These are phyloP conservation scores for Vachellia collinsii DNA, from an alignment of 306 rosid genomes.

Conservation along the genomic window DNA sequence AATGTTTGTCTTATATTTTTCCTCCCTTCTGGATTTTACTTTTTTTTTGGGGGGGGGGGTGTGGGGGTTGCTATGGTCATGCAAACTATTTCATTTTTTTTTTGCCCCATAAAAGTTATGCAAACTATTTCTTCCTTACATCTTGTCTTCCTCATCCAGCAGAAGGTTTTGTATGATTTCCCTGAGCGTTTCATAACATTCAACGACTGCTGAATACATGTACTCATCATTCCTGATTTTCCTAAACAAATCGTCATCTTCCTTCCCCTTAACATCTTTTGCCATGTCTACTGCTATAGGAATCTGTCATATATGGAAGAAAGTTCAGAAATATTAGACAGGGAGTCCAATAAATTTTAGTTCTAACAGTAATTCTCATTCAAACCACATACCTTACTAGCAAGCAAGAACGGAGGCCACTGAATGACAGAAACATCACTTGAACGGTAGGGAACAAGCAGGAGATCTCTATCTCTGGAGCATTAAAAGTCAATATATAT, in stretches of 20 bases:
- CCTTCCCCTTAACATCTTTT: constrained; percentile 65
- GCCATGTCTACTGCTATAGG: constrained; percentile 85
- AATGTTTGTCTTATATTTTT: neutral
- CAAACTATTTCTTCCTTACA: constrained; percentile 46
- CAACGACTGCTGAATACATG: constrained; percentile 69
- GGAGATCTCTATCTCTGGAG: constrained; percentile 66
- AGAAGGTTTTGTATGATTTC: constrained; percentile 54
- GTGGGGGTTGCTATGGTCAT: neutral
- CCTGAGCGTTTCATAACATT: constrained; percentile 66
- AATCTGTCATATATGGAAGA: constrained; percentile 51
- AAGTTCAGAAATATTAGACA: constrained; percentile 2
- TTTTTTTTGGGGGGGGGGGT: neutral
- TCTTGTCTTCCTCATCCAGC: constrained; percentile 47
- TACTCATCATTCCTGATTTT: constrained; percentile 59
- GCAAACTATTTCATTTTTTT: constrained; percentile 17
- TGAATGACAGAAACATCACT: constrained; percentile 55
- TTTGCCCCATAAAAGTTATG: too few species aligned
- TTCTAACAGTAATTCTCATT: constrained; percentile 4
- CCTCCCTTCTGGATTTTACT: neutral
- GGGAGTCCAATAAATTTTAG: neutral
- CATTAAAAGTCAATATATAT: constrained; percentile 24
- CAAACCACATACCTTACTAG: constrained; percentile 66
- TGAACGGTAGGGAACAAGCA: constrained; percentile 65
- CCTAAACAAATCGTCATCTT: constrained; percentile 59
- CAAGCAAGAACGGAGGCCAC: constrained; percentile 88